Percentiles rank a stretch among this genome's conserved stretches.
Evolutionary conservation across 495 filamentous ascomycete genomes (phyloP).

Genomic region (Hypoxylon crocopeplum): DNA sequence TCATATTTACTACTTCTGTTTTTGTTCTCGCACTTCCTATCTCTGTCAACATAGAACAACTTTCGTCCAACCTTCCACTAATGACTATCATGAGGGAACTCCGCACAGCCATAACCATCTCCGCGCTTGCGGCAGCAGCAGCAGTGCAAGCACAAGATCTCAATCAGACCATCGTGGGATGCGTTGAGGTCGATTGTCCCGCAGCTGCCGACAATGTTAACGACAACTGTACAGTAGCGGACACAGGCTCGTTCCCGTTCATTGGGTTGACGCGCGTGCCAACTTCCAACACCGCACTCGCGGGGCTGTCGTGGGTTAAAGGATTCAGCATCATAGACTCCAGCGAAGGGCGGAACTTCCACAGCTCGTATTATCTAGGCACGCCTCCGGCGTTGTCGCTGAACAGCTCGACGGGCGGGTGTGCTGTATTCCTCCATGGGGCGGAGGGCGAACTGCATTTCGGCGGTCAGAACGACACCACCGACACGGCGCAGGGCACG

Average conservation of each 20-base stretch:
- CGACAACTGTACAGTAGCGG: constrained; percentile 34
- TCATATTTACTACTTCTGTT: no score
- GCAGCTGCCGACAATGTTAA: constrained; percentile 2
- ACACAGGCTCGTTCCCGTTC: constrained; percentile 23
- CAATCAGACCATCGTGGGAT: constrained; percentile 35
- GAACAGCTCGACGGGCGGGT: constrained; percentile 16
- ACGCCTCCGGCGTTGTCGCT: constrained; percentile 13
- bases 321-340: constrained; percentile 25
- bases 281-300: constrained; percentile 4
- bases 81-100: not conserved
- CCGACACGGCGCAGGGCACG: constrained; percentile 19
- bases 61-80: not conserved
- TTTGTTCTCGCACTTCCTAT: not conserved
- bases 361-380: constrained; percentile 30
- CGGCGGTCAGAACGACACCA: not conserved
- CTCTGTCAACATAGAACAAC: not conserved
- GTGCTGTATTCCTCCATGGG: constrained; percentile 32
- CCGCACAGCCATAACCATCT: constrained; percentile 1
- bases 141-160: constrained; percentile 23
- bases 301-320: constrained; percentile 34
- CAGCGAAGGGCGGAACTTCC: constrained; percentile 1
- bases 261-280: constrained; percentile 31
- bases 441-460: constrained; percentile 1
- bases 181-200: constrained; percentile 32
- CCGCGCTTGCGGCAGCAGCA: constrained; percentile 3